Evolutionary conservation across 805 yeast species (phyloP), one percentile per base, ranked within the genome.

Genomic region (Myxozyma geophila): DNA sequence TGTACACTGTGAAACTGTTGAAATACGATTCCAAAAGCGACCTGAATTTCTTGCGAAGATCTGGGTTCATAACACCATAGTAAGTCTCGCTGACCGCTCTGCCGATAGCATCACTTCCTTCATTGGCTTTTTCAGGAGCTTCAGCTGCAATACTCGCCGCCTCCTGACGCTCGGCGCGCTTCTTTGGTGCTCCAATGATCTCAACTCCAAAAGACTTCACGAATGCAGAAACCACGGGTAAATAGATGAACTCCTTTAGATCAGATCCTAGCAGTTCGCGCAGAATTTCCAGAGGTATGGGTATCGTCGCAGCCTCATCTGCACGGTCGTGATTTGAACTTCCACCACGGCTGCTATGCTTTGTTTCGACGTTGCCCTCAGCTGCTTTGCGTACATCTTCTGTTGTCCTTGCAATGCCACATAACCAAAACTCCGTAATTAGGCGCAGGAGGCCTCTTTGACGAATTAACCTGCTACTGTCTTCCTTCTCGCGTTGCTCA

Each of bases 121-220:
- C 28, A 21, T 52, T 23, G 10, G 33, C 13, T 5, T 9, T 35
- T 19, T 19, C 41, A 39, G 44, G 9, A 9, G 46, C 2, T 35
- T 33, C 53, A 19, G 15, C 39, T 10, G n/a, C 19, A 15, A 1
- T 28, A 28, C 28, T 28, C 28, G 28, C n/a, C n/a, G 35, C 17
- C 15, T 62, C 59, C 6, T 7, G 44, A 8, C 55, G 41, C 10
- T 58, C 63, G 23, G 44, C 41, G 1, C 52, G 48, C 8, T 35
- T 40, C 28, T 54, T 47, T 9, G 58, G 23, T 46, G 37, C 36
- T 2, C 88, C 87, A 72, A 84, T 82, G 10, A 87, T 83, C 70
- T 83, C 86, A 67, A 82, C 80, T 0, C 88, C 88, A 72, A 85
- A 86, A 54, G 83, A 86, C 72, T 86, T 86, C 35, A 88, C 86